These are phyloP conservation scores for Hymenochaete sp. DNA, from an alignment of 1,284 basidiomycete genomes.

Conservation along the genomic window DNA sequence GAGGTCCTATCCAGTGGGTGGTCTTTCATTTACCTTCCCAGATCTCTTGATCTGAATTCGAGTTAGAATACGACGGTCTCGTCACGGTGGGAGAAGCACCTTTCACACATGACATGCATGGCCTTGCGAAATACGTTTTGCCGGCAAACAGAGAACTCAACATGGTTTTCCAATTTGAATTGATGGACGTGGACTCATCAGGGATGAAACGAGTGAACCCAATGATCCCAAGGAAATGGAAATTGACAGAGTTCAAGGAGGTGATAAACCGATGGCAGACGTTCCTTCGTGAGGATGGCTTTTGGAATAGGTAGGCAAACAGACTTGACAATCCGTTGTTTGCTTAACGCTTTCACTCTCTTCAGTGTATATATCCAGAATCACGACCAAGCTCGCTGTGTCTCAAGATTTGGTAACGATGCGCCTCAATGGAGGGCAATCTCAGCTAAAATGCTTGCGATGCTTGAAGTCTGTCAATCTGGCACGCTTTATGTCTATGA, in stretches of 20 bases:
- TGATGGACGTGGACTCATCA: constrained; percentile 49
- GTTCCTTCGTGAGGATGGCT: constrained; percentile 47
- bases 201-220: constrained; percentile 25
- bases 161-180: constrained; percentile 60
- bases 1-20: constrained; percentile 52
- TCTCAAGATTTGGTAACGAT: constrained; percentile 62
- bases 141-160: constrained; percentile 57
- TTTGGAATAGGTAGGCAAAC: constrained; percentile 55
- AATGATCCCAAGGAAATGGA: constrained; percentile 41
- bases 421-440: constrained; percentile 41
- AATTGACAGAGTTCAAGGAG: constrained; percentile 46
- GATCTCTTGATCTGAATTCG: constrained; percentile 15
- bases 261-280: constrained; percentile 54
- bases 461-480: constrained; percentile 50
- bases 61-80: constrained; percentile 38
- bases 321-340: neutral
- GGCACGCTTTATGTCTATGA: constrained; percentile 71
- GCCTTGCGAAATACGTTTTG: constrained; percentile 50
- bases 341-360: neutral
- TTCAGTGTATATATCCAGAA: constrained; percentile 54
- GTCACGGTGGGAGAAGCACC: constrained; percentile 66
- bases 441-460: constrained; percentile 57
- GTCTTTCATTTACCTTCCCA: constrained; percentile 17
- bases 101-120: constrained; percentile 42
- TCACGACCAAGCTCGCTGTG: constrained; percentile 55